Evolutionary conservation across 345 rosid species (phyloP).

Genomic region (Firmiana major): DNA sequence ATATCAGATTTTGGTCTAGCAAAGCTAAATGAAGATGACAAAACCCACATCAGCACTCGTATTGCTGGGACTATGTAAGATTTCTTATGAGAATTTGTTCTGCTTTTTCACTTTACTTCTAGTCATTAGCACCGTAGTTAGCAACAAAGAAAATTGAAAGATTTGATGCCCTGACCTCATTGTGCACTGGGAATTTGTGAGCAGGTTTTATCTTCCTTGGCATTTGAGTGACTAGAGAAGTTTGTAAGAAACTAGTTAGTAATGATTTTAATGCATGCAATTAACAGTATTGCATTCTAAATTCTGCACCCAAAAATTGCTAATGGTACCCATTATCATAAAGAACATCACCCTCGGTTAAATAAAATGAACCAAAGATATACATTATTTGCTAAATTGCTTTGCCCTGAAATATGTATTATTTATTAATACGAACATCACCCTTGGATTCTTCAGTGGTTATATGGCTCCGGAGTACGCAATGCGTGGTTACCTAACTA

Average conservation of each 20-base stretch:
- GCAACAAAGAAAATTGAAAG: background rate
- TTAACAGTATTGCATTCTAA: background rate
- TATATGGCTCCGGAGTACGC: constrained; percentile 56
- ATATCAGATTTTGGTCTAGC: constrained; percentile 95
- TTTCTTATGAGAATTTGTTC: background rate
- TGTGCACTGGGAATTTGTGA: background rate
- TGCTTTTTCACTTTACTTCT: background rate
- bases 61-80: constrained; percentile 88
- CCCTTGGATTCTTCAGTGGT: constrained; percentile 26
- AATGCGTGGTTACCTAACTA: constrained; percentile 42
- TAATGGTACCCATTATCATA: background rate
- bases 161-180: background rate
- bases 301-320: background rate
- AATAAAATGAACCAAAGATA: background rate
- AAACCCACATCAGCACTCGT: constrained; percentile 83
- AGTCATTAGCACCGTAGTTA: background rate
- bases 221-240: background rate
- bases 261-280: background rate
- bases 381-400: no score
- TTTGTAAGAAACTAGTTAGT: background rate
- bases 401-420: no score
- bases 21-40: constrained; percentile 74
- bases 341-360: background rate
- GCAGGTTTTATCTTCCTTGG: background rate
- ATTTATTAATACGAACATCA: background rate